phyloP scores from a whole-genome alignment of 257 asterid genomes.

The Solanum ossicruentum region DNA sequence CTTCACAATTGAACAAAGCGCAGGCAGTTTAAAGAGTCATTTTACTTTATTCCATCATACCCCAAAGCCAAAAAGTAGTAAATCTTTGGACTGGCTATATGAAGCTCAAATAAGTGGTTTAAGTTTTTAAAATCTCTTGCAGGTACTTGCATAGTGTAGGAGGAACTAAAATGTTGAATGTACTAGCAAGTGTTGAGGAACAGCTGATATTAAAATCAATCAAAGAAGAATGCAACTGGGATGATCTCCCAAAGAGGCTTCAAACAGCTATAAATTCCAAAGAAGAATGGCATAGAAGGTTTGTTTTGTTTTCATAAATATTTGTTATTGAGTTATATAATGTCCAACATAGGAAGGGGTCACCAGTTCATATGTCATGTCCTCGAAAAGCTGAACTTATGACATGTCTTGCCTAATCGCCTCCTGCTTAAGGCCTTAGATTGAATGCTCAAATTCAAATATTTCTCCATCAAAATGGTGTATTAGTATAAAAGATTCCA shows the following conservation, averaged over 20 bases:
- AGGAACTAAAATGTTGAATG: conserved; percentile 47
- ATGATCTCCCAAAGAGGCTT: conserved; percentile 83
- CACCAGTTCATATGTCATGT: background rate
- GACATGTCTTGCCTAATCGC: background rate
- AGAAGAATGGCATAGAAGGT: conserved; percentile 98
- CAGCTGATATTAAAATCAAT: conserved; percentile 71
- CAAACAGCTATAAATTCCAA: conserved; percentile 73
- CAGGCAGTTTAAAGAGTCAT: no score
- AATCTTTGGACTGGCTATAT: no score
- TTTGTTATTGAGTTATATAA: background rate
- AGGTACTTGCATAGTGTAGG: background rate
- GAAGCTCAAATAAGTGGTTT: background rate
- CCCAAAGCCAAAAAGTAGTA: no score
- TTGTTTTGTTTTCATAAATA: background rate
- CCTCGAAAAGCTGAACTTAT: background rate
- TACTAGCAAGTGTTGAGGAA: conserved; percentile 74
- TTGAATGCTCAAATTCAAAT: no score
- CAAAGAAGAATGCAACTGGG: conserved; percentile 74
- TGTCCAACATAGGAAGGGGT: background rate
- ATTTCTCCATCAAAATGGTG: background rate
- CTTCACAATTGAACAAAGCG: no score
- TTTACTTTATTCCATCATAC: no score
- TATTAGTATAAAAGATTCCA: no score
- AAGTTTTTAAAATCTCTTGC: background rate
- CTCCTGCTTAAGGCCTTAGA: no score